Conservation (phyloP, 805 yeast species). For the Starmerella stigmatis region DNA sequence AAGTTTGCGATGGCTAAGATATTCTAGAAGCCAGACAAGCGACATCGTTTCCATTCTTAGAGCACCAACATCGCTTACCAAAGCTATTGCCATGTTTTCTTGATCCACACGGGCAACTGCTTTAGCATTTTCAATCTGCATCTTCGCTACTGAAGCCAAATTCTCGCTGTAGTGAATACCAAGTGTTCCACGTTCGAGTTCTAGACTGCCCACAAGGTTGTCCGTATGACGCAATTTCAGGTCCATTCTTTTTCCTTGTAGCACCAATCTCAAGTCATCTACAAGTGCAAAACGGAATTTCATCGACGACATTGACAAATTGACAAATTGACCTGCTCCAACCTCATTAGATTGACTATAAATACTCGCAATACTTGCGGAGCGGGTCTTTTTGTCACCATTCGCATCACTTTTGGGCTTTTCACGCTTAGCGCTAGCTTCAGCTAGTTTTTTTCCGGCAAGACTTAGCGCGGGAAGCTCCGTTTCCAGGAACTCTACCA, state of each 20-base stretch:
- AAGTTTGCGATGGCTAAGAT: constrained; percentile 9
- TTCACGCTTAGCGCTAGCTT: not conserved
- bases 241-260: constrained; percentile 12
- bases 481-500: constrained; percentile 11
- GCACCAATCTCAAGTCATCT: constrained; percentile 16
- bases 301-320: constrained; percentile 9
- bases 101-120: constrained; percentile 12
- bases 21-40: constrained; percentile 21
- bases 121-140: constrained; percentile 11
- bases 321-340: constrained; percentile 12
- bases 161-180: constrained; percentile 16
- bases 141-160: constrained; percentile 15
- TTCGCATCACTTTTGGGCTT: not conserved
- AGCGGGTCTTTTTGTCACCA: not conserved
- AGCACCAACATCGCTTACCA: constrained; percentile 7
- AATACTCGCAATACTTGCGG: not conserved
- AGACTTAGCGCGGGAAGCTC: constrained; percentile 13
- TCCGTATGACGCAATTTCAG: constrained; percentile 7
- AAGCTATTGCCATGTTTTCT: constrained; percentile 6
- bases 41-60: constrained; percentile 22
- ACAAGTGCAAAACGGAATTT: constrained; percentile 14
- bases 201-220: constrained; percentile 9
- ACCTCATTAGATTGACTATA: not conserved
- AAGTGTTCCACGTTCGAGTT: constrained; percentile 11
- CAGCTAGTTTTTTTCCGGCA: constrained; percentile 1